A percentile compares a stretch with the other conserved stretches of the same genome.
Conservation (phyloP, 345 rosid species). For the Camelina hispida region DNA sequence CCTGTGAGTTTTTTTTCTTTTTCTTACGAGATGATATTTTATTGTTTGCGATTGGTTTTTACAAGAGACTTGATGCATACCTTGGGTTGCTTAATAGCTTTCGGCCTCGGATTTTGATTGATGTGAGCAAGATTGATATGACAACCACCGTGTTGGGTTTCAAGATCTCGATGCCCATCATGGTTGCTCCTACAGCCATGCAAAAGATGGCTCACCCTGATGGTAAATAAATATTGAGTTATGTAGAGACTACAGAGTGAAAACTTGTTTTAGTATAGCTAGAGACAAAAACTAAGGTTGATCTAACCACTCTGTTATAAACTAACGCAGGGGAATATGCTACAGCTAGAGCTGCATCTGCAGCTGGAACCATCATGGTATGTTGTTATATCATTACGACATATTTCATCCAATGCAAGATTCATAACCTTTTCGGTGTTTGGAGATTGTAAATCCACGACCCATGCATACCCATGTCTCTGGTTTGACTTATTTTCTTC, state of each 20-base stretch:
- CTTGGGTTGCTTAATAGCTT: conserved; percentile 49
- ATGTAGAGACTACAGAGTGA: conserved; percentile 2
- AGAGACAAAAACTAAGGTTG: not conserved
- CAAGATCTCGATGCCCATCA: conserved; percentile 90
- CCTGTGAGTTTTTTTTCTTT: conserved; percentile 51
- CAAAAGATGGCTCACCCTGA: conserved; percentile 98
- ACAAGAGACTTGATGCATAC: conserved; percentile 22
- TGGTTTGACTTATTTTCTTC: not conserved
- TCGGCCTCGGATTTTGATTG: conserved; percentile 86
- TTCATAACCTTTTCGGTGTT: not conserved
- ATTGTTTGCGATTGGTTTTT: not conserved
- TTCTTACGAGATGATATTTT: not conserved
- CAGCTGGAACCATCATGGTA: conserved; percentile 91
- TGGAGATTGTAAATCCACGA: not conserved
- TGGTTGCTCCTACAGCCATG: conserved; percentile 91
- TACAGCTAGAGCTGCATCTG: conserved; percentile 90
- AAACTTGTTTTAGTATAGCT: not conserved
- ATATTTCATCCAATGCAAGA: not conserved
- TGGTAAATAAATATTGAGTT: conserved; percentile 52
- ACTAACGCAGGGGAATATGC: conserved; percentile 81
- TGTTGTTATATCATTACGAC: not conserved
- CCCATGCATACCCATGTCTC: conserved; percentile 1
- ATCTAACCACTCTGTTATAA: not conserved
- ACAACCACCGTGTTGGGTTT: conserved; percentile 71
- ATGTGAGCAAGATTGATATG: conserved; percentile 84